Evolutionary conservation across 768 basidiomycete species (phyloP), one percentile per base, ranked within the genome.

Genomic region (Suillus americanus): DNA sequence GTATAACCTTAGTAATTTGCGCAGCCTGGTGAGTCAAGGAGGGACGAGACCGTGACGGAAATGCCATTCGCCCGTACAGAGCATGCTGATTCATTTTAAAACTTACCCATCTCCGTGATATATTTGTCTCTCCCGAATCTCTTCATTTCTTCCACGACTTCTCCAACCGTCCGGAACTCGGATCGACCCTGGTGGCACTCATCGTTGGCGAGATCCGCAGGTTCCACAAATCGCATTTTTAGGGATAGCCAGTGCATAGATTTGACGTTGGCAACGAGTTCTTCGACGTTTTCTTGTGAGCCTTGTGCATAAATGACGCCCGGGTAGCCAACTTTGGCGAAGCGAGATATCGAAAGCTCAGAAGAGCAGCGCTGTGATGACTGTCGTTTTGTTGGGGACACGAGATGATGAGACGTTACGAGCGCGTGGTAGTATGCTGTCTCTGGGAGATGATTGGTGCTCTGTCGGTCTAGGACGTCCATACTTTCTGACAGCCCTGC

Each of bases 171-270:
- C 69, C 88, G 83, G 64, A 90, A 80, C 70, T 92, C 90, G 0
- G 69, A 73, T 90, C 90, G 91, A 33, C 35, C 64, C 12, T 50
- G 61, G 37, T 14, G 23, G 33, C 62, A 45, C 3, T 41, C 40
- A 25, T 35, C 54, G 37, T 59, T 35, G 35, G 30, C 16, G n/a
- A 25, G 46, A 64, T 70, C 73, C 6, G 83, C 46, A 14, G 82
- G 77, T 68, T 89, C 88, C 23, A 86, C 71, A 68, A 90, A 89
- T 28, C 90, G 75, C 6, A 89, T 75, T 62, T 83, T 80, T 66
- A 92, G 74, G 12, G 90, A 90, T 0, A 92, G 78, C 91, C 91
- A 92, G 69, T 91, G 89, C 90, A 91, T 90, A 23, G 79, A 82
- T 71, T 88, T 90, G 62, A 92, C 83, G 60, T 87, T 88, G 23